These are phyloP conservation scores for Vachellia collinsii DNA, from an alignment of 306 rosid species.

Conservation along the genomic window DNA sequence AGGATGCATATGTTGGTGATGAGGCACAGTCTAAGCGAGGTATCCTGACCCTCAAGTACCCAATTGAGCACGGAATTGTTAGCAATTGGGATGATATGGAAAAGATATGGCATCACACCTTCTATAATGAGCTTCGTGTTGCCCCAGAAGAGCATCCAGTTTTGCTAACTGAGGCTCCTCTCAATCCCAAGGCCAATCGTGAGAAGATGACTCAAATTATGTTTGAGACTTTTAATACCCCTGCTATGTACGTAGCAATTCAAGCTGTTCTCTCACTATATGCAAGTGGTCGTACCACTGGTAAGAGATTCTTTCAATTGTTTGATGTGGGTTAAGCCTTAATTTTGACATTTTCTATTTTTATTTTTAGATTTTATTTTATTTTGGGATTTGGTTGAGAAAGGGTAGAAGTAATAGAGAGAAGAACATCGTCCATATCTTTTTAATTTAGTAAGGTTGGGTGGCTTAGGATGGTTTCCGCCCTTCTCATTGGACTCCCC, in stretches of 20 bases:
- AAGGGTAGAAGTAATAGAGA: background rate
- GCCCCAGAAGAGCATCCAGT: conserved; percentile 99
- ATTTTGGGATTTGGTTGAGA: conserved; percentile 12
- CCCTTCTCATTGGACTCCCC: background rate
- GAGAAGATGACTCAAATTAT: conserved; percentile 99
- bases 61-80: conserved; percentile 98
- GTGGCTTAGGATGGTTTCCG: background rate
- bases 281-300: conserved; percentile 99
- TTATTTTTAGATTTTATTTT: background rate
- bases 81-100: conserved; percentile 99
- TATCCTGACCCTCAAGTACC: conserved; percentile 90
- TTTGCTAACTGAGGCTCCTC: conserved; percentile 97
- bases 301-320: conserved; percentile 51
- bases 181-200: conserved; percentile 97
- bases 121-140: conserved; percentile 97
- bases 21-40: conserved; percentile 99
- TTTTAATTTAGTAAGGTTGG: background rate
- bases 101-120: conserved; percentile 99
- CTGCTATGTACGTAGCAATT: conserved; percentile 99
- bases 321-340: background rate
- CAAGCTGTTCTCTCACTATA: conserved; percentile 98
- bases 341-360: background rate
- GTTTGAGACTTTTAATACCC: conserved; percentile 97
- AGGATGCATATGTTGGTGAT: conserved; percentile 99
- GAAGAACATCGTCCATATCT: background rate